Percentiles rank a stretch among this genome's conserved stretches.
Conservation (phyloP, 495 filamentous ascomycete species). For the Letharia lupina region DNA sequence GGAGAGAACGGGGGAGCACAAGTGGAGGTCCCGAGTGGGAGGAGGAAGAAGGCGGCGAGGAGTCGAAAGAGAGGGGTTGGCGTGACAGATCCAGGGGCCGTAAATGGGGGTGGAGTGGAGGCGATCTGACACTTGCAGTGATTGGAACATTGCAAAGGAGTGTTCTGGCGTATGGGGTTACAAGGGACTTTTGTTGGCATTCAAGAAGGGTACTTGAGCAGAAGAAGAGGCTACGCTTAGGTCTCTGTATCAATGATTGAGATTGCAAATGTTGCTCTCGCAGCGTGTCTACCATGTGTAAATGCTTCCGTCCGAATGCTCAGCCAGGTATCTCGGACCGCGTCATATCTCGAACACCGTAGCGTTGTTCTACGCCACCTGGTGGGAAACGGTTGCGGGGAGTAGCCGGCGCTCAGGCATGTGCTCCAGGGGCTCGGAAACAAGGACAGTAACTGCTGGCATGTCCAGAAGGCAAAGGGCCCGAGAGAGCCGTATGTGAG, state of each 20-base stretch:
- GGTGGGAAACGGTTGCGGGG: background rate
- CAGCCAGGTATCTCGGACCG: background rate
- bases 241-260: background rate
- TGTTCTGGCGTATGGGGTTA: constrained; percentile 1
- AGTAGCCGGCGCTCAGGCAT: background rate
- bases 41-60: constrained; percentile 45
- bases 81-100: background rate
- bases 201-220: background rate
- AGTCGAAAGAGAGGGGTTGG: constrained; percentile 31
- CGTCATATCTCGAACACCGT: background rate
- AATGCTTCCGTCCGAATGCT: background rate
- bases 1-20: constrained; percentile 39
- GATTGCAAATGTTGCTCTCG: background rate
- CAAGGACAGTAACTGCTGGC: background rate
- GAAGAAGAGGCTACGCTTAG: background rate
- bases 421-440: background rate
- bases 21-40: constrained; percentile 33
- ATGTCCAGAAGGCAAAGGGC: background rate
- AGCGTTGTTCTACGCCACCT: background rate
- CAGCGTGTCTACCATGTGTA: background rate
- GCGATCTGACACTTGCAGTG: background rate
- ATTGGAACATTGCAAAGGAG: constrained; percentile 3
- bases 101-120: constrained; percentile 13
- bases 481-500: too few species aligned
- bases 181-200: background rate